phyloP scores from a whole-genome alignment of 2,329 filamentous ascomycete genomes.

The Alternaria infectoria region DNA sequence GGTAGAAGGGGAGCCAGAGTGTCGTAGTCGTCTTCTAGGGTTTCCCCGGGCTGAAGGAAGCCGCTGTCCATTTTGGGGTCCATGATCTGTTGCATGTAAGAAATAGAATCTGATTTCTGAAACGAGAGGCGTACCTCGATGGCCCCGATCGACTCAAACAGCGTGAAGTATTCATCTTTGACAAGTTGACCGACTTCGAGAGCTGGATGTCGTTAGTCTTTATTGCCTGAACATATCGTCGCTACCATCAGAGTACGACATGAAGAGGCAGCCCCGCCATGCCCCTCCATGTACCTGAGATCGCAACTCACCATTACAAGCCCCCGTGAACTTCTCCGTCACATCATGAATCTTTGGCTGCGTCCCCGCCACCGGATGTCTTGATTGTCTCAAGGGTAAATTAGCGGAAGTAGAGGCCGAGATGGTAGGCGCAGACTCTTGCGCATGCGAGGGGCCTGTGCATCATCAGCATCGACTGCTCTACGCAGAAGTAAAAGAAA shows the following conservation, averaged over 20 bases:
- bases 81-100: conserved; percentile 74
- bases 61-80: conserved; percentile 99
- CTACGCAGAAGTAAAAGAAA: neutral
- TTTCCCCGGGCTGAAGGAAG: conserved; percentile 76
- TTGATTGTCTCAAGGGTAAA: conserved; percentile 40
- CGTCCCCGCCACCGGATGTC: conserved; percentile 25
- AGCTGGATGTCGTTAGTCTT: conserved; percentile 57
- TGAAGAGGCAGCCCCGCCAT: conserved; percentile 20
- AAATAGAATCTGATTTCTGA: too few species aligned
- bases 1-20: conserved; percentile 71
- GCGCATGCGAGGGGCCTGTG: conserved; percentile 26
- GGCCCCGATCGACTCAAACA: conserved; percentile 92
- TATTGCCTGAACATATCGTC: neutral
- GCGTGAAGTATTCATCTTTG: conserved; percentile 91
- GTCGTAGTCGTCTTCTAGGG: conserved; percentile 84
- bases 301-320: conserved; percentile 56
- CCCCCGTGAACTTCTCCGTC: conserved; percentile 61
- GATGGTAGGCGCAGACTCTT: conserved; percentile 18
- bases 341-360: conserved; percentile 58
- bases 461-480: conserved; percentile 22
- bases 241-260: conserved; percentile 5
- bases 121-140: conserved; percentile 62
- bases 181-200: conserved; percentile 81
- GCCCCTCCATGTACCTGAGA: conserved; percentile 6
- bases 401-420: conserved; percentile 24